Evolutionary conservation across 2,329 filamentous ascomycete species (phyloP), one percentile per base, ranked within the genome.

Genomic region (Penicillium sp.): DNA sequence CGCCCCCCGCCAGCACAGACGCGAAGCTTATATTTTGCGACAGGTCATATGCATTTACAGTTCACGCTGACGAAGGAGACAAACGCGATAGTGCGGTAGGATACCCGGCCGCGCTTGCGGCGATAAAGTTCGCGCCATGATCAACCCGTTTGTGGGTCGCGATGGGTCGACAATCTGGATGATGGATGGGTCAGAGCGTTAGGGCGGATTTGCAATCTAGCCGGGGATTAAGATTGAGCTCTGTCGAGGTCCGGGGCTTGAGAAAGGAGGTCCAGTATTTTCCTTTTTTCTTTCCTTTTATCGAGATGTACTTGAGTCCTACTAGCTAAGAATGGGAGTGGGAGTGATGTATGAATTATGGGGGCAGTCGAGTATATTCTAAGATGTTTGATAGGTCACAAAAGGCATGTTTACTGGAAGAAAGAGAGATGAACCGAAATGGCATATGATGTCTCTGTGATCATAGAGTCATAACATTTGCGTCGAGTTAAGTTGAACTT

Each of bases 151-250:
- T 59, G 51, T 51, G 47, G 54, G 45, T 53, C 50, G 37, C 14
- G 33, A 21, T 39, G 16, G 40, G 26, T 14, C 26, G 33, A 43
- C 28, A 36, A 48, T 31, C 23, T 43, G 51, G 40, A 43, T 54
- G 44, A 43, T 21, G 28, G 29, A 40, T 26, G 48, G 56, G 54
- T 34, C 52, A 52, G 54, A 56, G 54, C 39, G 48, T 54, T 52
- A 42, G 45, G 47, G 36, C 48, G 37, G 28, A 36, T 61, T 61
- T 23, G 13, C 19, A 61, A 61, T 48, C 31, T 21, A 45, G 23
- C 59, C 29, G 37, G 47, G 18, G 11, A 14, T 47, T 23, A 40
- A 52, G 40, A 61, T 57, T 51, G 37, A 19, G 23, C 29, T 21
- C 51, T 60, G 58, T 43, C 21, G 31, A 43, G 33, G 34, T 24